A percentile compares a stretch with the other conserved stretches of the same genome.
phyloP scores from a whole-genome alignment of 2,329 filamentous ascomycete genomes.

The Alternaria burnsii region DNA sequence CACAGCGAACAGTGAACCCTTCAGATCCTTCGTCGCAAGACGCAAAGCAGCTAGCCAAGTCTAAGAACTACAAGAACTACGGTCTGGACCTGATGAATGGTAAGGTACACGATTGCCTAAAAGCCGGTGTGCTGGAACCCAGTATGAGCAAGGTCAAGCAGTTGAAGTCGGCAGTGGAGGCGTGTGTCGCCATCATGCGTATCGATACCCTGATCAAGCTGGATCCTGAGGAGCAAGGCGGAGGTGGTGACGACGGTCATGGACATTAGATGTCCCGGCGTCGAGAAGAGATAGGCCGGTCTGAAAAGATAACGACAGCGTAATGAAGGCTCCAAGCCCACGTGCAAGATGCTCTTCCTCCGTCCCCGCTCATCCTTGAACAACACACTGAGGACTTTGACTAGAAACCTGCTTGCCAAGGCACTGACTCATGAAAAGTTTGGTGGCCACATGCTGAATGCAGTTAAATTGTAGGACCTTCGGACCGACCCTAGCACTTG shows the following conservation, averaged over 20 bases:
- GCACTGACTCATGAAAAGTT: background rate
- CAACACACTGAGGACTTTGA: background rate
- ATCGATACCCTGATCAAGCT: slow-evolving; percentile 99
- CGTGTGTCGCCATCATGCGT: slow-evolving; percentile 98
- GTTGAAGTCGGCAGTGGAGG: slow-evolving; percentile 97
- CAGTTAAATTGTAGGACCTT: background rate
- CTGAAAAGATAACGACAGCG: slow-evolving; percentile 20
- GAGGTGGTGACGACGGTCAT: slow-evolving; percentile 81
- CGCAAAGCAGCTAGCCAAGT: slow-evolving; percentile 87
- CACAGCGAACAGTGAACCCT: slow-evolving; percentile 79
- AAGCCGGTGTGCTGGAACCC: slow-evolving; percentile 93
- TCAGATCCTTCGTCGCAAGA: slow-evolving; percentile 73
- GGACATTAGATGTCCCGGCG: slow-evolving; percentile 67
- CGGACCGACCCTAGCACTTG: slow-evolving; percentile 1
- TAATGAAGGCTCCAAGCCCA: slow-evolving; percentile 22
- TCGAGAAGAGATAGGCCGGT: slow-evolving; percentile 11
- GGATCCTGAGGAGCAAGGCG: slow-evolving; percentile 82
- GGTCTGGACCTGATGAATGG: slow-evolving; percentile 89
- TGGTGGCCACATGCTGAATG: slow-evolving; percentile 1
- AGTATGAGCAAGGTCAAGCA: slow-evolving; percentile 98
- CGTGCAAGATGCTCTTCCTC: slow-evolving; percentile 11
- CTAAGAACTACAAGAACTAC: slow-evolving; percentile 99
- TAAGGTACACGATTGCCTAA: slow-evolving; percentile 90
- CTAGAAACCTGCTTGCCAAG: background rate
- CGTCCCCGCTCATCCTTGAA: background rate